A percentile compares a stretch with the other conserved stretches of the same genome.
phyloP scores from a whole-genome alignment of 768 basidiomycete species.

The Rhizopogon sp. region DNA sequence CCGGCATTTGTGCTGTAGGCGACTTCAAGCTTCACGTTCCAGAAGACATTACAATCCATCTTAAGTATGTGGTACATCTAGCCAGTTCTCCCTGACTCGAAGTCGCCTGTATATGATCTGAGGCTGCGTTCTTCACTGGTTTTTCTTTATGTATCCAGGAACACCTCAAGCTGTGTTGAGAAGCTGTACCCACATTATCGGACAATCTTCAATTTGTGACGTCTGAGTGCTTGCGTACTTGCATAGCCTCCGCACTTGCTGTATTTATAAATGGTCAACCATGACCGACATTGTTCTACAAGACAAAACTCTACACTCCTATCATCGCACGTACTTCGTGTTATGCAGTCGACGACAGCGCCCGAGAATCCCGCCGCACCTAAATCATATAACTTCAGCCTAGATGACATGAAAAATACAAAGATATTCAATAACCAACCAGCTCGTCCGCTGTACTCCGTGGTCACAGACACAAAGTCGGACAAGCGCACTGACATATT shows the following conservation, averaged over 20 bases:
- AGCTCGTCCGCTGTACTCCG: conserved; percentile 7
- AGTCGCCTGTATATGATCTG: not conserved
- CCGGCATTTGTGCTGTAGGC: not conserved
- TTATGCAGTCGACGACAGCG: conserved; percentile 4
- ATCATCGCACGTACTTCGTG: not conserved
- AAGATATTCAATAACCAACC: conserved; percentile 5
- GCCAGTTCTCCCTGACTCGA: too few relatives aligned
- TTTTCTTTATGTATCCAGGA: not conserved
- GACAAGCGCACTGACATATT: conserved; percentile 6
- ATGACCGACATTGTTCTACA: not conserved
- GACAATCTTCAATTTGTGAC: not conserved
- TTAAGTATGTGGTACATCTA: not conserved
- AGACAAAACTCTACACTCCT: not conserved
- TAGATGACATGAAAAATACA: conserved; percentile 8
- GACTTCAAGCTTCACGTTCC: not conserved
- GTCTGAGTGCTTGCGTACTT: not conserved
- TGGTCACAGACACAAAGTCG: conserved; percentile 6
- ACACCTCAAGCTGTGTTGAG: not conserved
- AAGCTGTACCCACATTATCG: not conserved
- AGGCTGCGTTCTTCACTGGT: not conserved
- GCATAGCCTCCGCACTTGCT: not conserved
- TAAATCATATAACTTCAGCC: conserved; percentile 7
- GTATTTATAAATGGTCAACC: not conserved
- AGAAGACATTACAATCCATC: not conserved
- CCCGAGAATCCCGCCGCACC: not conserved